phyloP scores from a whole-genome alignment of 352 stramenopile species.

The Globisporangium carolinianum region DNA sequence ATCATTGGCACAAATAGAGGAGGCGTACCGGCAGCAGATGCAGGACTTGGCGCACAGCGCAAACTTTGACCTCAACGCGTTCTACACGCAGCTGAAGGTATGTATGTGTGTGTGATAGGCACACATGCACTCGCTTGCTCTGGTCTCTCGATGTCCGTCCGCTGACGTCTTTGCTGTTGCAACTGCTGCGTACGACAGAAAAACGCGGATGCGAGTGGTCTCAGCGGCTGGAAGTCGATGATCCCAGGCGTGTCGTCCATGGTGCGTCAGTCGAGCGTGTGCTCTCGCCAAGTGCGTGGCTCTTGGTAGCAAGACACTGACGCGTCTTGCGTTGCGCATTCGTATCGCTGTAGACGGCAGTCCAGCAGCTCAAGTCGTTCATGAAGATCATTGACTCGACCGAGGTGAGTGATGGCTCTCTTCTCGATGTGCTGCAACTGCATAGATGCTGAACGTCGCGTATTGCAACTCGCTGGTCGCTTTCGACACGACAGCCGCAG shows the following conservation, averaged over 20 bases:
- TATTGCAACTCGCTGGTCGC: not conserved
- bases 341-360: slow-evolving; percentile 41
- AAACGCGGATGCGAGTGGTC: slow-evolving; percentile 61
- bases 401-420: slow-evolving; percentile 26
- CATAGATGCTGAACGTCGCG: too few relatives aligned
- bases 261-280: slow-evolving; percentile 19
- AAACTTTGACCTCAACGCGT: slow-evolving; percentile 68
- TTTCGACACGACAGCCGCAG: slow-evolving; percentile 30
- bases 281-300: not conserved
- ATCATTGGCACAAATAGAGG: slow-evolving; percentile 21
- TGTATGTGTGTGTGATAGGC: not conserved
- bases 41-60: slow-evolving; percentile 54
- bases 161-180: not conserved
- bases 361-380: slow-evolving; percentile 82
- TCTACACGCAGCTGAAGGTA: slow-evolving; percentile 68
- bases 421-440: not conserved
- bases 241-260: slow-evolving; percentile 72
- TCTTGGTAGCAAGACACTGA: too few relatives aligned
- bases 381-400: slow-evolving; percentile 74
- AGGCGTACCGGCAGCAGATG: slow-evolving; percentile 75
- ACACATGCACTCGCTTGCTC: not conserved
- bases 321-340: not conserved
- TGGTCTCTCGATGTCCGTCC: not conserved
- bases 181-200: slow-evolving; percentile 28
- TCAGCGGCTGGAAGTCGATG: slow-evolving; percentile 78